Evolutionary conservation across 208 protist genomes (phyloP), one percentile per base, ranked within the genome.

Genomic region (Spironucleus salmonicida): DNA sequence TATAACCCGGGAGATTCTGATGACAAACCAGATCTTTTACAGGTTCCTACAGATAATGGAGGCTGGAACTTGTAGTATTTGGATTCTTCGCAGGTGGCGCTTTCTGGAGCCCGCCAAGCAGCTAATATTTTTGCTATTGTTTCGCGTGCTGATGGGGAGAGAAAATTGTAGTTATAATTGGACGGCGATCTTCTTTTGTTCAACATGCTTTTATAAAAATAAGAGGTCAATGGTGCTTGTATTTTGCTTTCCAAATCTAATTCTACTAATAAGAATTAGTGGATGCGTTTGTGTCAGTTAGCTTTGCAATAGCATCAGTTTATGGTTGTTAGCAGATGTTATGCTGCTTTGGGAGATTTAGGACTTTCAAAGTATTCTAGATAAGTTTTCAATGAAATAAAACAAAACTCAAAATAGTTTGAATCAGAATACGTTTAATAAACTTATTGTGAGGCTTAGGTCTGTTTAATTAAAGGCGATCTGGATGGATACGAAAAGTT

Each of bases 1-100:
- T 71, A 71, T 42, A 71, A 71, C 38, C 64, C 64, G 9, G n/a
- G 34, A 40, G 64, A 71, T n/a, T 9, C 9, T 23, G 64, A 71
- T 19, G 64, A 71, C 38, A n/a, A 35, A 45, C 64, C 64, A 40
- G 34, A 42, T 9, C n/a, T 71, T 26, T 35, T 71, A 9, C 7
- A 71, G 9, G 34, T 45, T 38, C 64, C 64, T 23, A 38, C 9
- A 7, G 26, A n/a, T 15, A 15, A 7, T 23, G 19, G 45, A n/a
- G 38, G 38, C 7, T 71, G 64, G 64, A 15, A 9, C 2, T n/a
- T 71, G 23, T 32, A 11, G 4, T 27, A 71, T 35, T 9, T 71
- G 7, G 38, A 71, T 11, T 53, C 45, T 23, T 45, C n/a, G n/a
- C n/a, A n/a, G n/a, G n/a, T n/a, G n/a, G n/a, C n/a, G n/a, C n/a